Percentiles rank a stretch among this genome's conserved stretches.
Conservation (phyloP, 495 filamentous ascomycete species). For the Trichoderma erinaceum region DNA sequence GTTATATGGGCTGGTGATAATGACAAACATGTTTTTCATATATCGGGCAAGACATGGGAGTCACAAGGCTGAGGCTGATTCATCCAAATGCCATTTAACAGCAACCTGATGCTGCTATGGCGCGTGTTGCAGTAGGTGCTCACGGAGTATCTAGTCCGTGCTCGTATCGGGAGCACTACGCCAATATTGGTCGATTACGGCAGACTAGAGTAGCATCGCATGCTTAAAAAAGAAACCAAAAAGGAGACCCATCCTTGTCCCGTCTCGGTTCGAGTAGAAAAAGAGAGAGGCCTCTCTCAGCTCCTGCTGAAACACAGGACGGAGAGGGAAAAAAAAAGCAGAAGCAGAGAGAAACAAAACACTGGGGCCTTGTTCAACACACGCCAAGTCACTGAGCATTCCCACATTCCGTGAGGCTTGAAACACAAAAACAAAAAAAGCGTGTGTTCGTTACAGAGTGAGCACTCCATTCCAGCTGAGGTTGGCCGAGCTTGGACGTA, state of each 20-base stretch:
- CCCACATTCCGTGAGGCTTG: not conserved
- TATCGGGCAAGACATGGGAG: no score
- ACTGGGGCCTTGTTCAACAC: no score
- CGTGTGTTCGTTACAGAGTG: not conserved
- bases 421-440: not conserved
- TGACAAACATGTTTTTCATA: no score
- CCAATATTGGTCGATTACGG: not conserved
- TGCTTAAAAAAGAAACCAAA: not conserved
- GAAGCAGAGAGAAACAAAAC: no score
- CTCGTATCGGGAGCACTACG: constrained; percentile 6
- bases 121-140: no score
- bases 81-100: no score
- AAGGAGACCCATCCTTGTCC: not conserved
- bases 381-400: no score
- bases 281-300: not conserved
- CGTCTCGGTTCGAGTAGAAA: not conserved
- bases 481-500: not conserved
- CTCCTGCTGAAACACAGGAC: not conserved
- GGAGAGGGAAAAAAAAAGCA: no score
- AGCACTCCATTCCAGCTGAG: not conserved
- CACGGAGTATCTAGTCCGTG: not conserved
- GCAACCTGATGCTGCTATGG: no score
- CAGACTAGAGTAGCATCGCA: constrained; percentile 12
- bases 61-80: no score
- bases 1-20: no score